A percentile compares a stretch with the other conserved stretches of the same genome.
Conservation (phyloP, 2,329 filamentous ascomycete species). For the Calonectria hawksworthii region DNA sequence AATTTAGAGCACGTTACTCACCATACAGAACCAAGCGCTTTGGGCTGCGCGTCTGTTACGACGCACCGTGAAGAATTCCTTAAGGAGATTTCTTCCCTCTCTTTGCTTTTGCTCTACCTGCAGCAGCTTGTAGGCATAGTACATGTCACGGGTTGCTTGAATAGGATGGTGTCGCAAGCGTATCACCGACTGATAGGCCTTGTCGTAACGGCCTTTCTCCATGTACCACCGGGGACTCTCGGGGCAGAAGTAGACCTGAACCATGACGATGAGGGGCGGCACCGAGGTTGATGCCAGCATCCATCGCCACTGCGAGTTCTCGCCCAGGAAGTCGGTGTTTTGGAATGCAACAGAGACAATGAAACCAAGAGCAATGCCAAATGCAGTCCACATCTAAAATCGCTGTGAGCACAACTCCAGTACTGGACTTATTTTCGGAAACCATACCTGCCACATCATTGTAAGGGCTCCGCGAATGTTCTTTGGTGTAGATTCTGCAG, state of each 20-base stretch:
- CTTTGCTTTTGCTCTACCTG: conserved; percentile 45
- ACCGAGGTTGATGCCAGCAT: conserved; percentile 72
- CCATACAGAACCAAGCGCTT: conserved; percentile 51
- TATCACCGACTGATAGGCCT: conserved; percentile 61
- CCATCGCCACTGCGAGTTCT: conserved; percentile 65
- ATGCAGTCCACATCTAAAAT: conserved; percentile 46
- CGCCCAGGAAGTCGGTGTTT: conserved; percentile 61
- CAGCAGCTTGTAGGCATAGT: conserved; percentile 59
- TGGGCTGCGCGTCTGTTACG: conserved; percentile 50
- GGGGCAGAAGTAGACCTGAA: conserved; percentile 73
- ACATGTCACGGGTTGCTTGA: conserved; percentile 65
- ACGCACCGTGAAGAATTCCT: conserved; percentile 48
- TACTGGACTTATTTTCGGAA: no score
- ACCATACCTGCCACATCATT: conserved; percentile 75
- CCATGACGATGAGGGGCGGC: conserved; percentile 64
- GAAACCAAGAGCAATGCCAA: conserved; percentile 63
- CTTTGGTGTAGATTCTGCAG: conserved; percentile 78
- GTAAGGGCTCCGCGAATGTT: conserved; percentile 79
- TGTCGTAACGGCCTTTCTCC: conserved; percentile 58
- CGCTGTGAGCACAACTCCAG: not conserved
- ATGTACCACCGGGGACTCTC: conserved; percentile 66
- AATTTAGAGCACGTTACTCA: not conserved
- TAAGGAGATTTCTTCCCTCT: conserved; percentile 41
- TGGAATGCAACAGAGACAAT: conserved; percentile 66
- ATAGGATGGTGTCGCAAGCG: conserved; percentile 61